Evolutionary conservation across 2,329 filamentous ascomycete genomes (phyloP), one percentile per base, ranked within the genome.

Genomic region (Colletotrichum siamense): DNA sequence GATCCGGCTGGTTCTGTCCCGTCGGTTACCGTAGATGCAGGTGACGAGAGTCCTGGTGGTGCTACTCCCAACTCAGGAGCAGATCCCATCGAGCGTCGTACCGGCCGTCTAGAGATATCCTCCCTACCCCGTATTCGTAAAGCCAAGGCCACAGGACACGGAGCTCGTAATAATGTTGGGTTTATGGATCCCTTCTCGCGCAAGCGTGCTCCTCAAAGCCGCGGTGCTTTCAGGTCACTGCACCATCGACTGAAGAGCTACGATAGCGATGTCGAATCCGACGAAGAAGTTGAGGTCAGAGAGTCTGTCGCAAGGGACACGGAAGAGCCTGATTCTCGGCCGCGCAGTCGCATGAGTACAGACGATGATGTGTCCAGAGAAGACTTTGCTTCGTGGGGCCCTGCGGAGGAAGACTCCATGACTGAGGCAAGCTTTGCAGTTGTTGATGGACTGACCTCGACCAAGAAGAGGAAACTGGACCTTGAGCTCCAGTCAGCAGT

Each of bases 251-350:
- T 97, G 77, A 91, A 94, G 78, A 91, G 93, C 78, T 91, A 94
- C 81, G 92, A 94, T 77, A 94, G 94, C 78, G 94, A 95, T 57
- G 94, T 94, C n/a, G 95, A 98, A 83, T 98, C 95, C 1, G 96
- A 98, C 78, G 96, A 98, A 79, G 96, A 98, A 72, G 87, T 85
- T 3, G 91, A 92, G 78, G 91, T 91, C 63, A 86, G 87, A 52
- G 86, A 86, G 39, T 92, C 94, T 15, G 85, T 93, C 65, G 92
- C 91, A 15, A 90, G 93, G 62, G 95, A 96, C 82, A 98, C 95
- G 0, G 96, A 98, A 82, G 96, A 97, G 79, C 92, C 93, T 39
- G 96, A 97, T 76, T 98, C 95, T 78, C 92, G 94, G 57, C 94
- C 94, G 65, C 92, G 93, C 61, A 98, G 95, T 83, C 95, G 94